Percentiles rank a stretch among this genome's conserved stretches.
phyloP scores from a whole-genome alignment of 495 filamentous ascomycete species.

The Hypoxylon rickii region DNA sequence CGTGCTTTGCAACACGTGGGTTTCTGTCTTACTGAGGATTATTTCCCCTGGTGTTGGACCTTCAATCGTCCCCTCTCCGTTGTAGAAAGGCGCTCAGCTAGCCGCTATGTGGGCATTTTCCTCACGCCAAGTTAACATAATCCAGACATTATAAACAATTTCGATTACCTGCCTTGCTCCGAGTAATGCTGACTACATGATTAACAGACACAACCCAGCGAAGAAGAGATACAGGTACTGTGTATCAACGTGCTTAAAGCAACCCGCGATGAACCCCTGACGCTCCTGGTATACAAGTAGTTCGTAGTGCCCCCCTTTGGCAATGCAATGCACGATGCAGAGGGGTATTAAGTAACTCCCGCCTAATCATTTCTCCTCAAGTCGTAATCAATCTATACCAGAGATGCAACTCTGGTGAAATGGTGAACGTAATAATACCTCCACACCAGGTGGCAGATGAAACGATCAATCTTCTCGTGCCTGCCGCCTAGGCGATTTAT shows the following conservation, averaged over 20 bases:
- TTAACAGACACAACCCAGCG: constrained; percentile 13
- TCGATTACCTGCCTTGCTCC: constrained; percentile 26
- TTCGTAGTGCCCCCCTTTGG: constrained; percentile 29
- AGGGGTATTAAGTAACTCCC: constrained; percentile 29
- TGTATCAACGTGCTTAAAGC: constrained; percentile 26
- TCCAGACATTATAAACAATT: constrained; percentile 9
- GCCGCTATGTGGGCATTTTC: neutral
- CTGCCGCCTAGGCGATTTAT: constrained; percentile 13
- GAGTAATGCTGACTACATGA: constrained; percentile 28
- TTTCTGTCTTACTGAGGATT: neutral
- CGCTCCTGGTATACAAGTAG: constrained; percentile 25
- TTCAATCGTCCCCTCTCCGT: too few relatives aligned
- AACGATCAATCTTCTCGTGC: constrained; percentile 18
- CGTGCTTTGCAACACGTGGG: neutral
- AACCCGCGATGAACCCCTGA: constrained; percentile 15
- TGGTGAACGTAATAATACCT: constrained; percentile 27
- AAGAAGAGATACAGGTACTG: constrained; percentile 24
- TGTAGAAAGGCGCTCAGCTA: neutral
- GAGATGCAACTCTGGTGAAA: constrained; percentile 6
- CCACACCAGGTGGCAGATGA: constrained; percentile 28
- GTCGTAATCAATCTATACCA: constrained; percentile 25
- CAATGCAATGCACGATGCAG: constrained; percentile 22
- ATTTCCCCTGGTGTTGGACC: neutral
- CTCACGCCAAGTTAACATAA: neutral
- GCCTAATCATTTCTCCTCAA: constrained; percentile 15